Evolutionary conservation across 352 stramenopile genomes (phyloP), one percentile per base, ranked within the genome.

Genomic region (Elongisporangium prolatum): DNA sequence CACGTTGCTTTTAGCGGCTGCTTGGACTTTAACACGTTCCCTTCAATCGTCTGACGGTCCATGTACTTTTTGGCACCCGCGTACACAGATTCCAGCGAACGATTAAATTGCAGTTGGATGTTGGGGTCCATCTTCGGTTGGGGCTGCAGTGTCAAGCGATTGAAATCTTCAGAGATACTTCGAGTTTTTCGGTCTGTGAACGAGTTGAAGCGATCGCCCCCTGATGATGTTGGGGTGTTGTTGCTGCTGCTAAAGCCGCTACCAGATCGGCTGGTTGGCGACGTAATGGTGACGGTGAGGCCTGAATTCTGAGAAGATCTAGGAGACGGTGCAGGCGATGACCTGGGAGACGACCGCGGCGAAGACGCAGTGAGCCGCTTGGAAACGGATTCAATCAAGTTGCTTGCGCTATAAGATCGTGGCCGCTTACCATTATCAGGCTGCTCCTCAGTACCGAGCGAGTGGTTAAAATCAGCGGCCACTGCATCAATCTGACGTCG

Each of bases 401-500:
- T 95, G 52, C 79, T 93, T 8, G 86, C 81, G 56, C 84, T 94
- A 67, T 92, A 93, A 20, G 82, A 93, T 14, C 86, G 78, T 11
- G 78, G 77, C 11, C 83, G 77, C 60, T 84, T 84, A 13, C 34
- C 62, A 38, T 54, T 74, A 8, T 89, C 83, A n/a, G 48, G 55
- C 11, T 67, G 66, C 1, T 89, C 80, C 50, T 93, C 84, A 2
- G 73, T 75, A 13, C 84, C 86, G 20, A 95, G 74, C 3, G 84
- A 94, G 13, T 73, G 85, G 50, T 93, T 95, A 56, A 95, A 95
- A 54, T 95, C 86, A 7, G 84, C 84, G 9, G 84, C 86, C 7
- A 95, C 86, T 11, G 86, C 86, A 71, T 95, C 86, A 7, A 95
- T 95, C 50, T 95, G 86, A 34, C 86, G 84, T 21, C 86, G 80